A percentile compares a stretch with the other conserved stretches of the same genome.
Conservation (phyloP, 805 yeast genomes). For the Ogataea minuta region DNA sequence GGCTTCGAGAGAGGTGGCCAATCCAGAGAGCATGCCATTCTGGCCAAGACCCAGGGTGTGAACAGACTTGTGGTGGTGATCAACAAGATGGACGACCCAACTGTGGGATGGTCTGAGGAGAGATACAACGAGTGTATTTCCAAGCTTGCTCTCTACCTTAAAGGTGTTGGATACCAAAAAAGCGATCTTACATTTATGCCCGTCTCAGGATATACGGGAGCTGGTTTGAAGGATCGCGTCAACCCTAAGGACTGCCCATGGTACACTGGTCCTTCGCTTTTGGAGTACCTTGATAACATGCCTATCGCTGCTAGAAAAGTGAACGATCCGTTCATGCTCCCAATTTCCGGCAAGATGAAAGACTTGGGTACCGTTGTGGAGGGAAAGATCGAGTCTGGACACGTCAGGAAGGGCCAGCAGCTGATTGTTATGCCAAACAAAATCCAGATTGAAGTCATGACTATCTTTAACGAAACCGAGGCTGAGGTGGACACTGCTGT, state of each 20-base stretch:
- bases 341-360: conserved; percentile 90
- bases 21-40: conserved; percentile 94
- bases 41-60: conserved; percentile 98
- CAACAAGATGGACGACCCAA: conserved; percentile 98
- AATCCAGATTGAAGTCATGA: conserved; percentile 74
- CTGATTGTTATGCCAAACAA: conserved; percentile 93
- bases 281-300: conserved; percentile 86
- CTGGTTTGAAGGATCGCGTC: conserved; percentile 89
- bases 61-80: conserved; percentile 90
- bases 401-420: conserved; percentile 71
- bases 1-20: conserved; percentile 99
- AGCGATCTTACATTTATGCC: conserved; percentile 93
- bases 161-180: conserved; percentile 86
- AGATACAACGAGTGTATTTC: conserved; percentile 94
- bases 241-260: conserved; percentile 74
- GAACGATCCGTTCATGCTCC: conserved; percentile 96
- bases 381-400: conserved; percentile 97
- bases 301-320: conserved; percentile 79
- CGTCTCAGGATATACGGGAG: conserved; percentile 97
- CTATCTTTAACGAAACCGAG: conserved; percentile 93
- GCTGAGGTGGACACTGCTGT: conserved; percentile 85
- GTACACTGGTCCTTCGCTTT: conserved; percentile 89
- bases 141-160: conserved; percentile 74
- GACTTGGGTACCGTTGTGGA: conserved; percentile 97
- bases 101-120: conserved; percentile 93